phyloP scores from a whole-genome alignment of 805 yeast species.

The Ogataea kodamae region DNA sequence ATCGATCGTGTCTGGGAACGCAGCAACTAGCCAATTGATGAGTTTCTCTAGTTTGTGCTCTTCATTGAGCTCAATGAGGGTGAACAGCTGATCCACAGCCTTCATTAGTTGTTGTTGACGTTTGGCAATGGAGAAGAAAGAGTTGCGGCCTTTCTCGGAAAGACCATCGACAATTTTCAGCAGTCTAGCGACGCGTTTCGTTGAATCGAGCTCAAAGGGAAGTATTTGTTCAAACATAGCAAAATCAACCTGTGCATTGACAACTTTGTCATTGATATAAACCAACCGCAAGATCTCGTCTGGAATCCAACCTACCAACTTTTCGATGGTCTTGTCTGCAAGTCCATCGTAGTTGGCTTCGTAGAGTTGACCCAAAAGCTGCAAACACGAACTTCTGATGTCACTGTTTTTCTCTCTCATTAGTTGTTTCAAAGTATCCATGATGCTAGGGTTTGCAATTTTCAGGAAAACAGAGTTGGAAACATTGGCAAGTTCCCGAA shows the following conservation, averaged over 20 bases:
- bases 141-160: constrained; percentile 53
- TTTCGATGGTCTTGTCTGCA: constrained; percentile 29
- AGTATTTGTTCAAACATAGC: constrained; percentile 57
- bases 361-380: constrained; percentile 53
- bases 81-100: constrained; percentile 48
- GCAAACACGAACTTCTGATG: constrained; percentile 59
- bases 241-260: constrained; percentile 63
- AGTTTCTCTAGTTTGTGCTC: constrained; percentile 47
- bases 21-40: constrained; percentile 55
- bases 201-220: constrained; percentile 46
- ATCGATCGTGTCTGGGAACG: constrained; percentile 50
- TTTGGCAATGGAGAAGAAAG: constrained; percentile 65
- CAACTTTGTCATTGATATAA: constrained; percentile 67
- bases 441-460: constrained; percentile 44
- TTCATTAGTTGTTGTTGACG: constrained; percentile 62
- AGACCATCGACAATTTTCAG: constrained; percentile 46
- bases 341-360: constrained; percentile 39
- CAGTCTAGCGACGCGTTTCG: constrained; percentile 50
- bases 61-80: constrained; percentile 39
- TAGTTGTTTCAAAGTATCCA: constrained; percentile 56
- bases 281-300: constrained; percentile 58
- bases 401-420: constrained; percentile 67
- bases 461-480: constrained; percentile 44
- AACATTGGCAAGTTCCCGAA: constrained; percentile 46
- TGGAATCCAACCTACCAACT: constrained; percentile 53